Conservation (phyloP, 495 filamentous ascomycete species). For the Pseudotulostoma volvatum region DNA sequence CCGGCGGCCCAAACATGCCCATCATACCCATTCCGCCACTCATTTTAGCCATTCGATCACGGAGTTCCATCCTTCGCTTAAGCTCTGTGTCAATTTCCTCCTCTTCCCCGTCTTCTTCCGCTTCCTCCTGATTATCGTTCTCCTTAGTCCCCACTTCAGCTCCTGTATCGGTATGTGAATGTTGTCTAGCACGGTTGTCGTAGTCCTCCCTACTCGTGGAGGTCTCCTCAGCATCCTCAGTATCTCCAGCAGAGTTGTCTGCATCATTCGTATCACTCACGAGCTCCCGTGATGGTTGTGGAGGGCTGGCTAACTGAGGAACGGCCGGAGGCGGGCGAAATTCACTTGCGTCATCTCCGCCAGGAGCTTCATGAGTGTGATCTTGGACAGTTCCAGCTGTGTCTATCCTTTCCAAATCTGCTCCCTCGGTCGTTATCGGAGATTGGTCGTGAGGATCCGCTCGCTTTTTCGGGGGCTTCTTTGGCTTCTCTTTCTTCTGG, state of each 20-base stretch:
- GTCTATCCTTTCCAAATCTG: slow-evolving; percentile 27
- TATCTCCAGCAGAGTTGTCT: slow-evolving; percentile 76
- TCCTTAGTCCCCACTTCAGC: slow-evolving; percentile 28
- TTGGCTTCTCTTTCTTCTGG: slow-evolving; percentile 81
- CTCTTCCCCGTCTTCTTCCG: slow-evolving; percentile 50
- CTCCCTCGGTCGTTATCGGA: slow-evolving; percentile 16
- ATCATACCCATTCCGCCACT: slow-evolving; percentile 96
- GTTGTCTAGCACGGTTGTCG: slow-evolving; percentile 33
- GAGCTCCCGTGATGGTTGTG: slow-evolving; percentile 32
- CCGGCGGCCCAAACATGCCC: slow-evolving; percentile 66
- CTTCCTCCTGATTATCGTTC: slow-evolving; percentile 24
- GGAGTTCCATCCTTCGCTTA: slow-evolving; percentile 69
- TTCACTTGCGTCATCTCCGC: neutral
- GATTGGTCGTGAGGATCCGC: slow-evolving; percentile 22
- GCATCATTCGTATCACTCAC: slow-evolving; percentile 77
- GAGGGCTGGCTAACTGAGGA: slow-evolving; percentile 25
- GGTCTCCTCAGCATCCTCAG: slow-evolving; percentile 63
- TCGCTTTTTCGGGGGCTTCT: slow-evolving; percentile 62
- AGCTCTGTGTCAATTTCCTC: slow-evolving; percentile 88
- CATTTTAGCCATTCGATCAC: slow-evolving; percentile 95
- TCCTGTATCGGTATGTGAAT: slow-evolving; percentile 19
- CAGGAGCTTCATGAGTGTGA: slow-evolving; percentile 40
- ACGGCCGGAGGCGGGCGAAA: slow-evolving; percentile 24
- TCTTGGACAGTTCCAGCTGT: slow-evolving; percentile 37
- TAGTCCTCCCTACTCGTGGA: slow-evolving; percentile 59